Conservation (phyloP, 148 eudicot genomes). For the Rhododendron simsii region DNA sequence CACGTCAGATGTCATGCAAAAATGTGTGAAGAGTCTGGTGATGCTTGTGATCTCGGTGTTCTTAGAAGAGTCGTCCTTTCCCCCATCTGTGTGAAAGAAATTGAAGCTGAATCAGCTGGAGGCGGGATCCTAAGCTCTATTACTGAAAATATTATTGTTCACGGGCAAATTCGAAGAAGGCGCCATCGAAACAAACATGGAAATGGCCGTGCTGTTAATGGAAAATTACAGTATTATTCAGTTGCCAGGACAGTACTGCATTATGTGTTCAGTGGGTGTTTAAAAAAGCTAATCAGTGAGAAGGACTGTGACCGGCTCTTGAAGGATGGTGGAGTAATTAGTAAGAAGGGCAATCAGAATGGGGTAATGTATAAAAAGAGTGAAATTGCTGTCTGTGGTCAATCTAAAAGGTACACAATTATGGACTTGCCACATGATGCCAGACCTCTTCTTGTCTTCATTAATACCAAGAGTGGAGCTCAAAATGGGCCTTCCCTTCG, state of each 20-base stretch:
- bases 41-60: slow-evolving; percentile 76
- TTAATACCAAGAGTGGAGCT: slow-evolving; percentile 78
- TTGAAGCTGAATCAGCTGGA: slow-evolving; percentile 37
- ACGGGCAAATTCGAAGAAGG: slow-evolving; percentile 61
- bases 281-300: slow-evolving; percentile 47
- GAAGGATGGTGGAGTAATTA: slow-evolving; percentile 27
- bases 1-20: slow-evolving; percentile 78
- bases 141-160: slow-evolving; percentile 40
- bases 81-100: slow-evolving; percentile 69
- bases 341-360: slow-evolving; percentile 30
- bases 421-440: slow-evolving; percentile 70
- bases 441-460: slow-evolving; percentile 70
- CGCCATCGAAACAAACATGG: slow-evolving; percentile 56
- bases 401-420: slow-evolving; percentile 49
- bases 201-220: slow-evolving; percentile 32
- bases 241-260: slow-evolving; percentile 33
- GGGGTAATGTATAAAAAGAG: slow-evolving; percentile 36
- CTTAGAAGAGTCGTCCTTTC: slow-evolving; percentile 65
- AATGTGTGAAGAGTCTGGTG: slow-evolving; percentile 70
- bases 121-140: slow-evolving; percentile 35
- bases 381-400: slow-evolving; percentile 40
- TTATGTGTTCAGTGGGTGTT: slow-evolving; percentile 47
- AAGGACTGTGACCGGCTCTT: slow-evolving; percentile 33
- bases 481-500: slow-evolving; percentile 68
- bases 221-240: slow-evolving; percentile 43